Evolutionary conservation across 441 rosid species (phyloP).

Genomic region (Raphanus hybrid): DNA sequence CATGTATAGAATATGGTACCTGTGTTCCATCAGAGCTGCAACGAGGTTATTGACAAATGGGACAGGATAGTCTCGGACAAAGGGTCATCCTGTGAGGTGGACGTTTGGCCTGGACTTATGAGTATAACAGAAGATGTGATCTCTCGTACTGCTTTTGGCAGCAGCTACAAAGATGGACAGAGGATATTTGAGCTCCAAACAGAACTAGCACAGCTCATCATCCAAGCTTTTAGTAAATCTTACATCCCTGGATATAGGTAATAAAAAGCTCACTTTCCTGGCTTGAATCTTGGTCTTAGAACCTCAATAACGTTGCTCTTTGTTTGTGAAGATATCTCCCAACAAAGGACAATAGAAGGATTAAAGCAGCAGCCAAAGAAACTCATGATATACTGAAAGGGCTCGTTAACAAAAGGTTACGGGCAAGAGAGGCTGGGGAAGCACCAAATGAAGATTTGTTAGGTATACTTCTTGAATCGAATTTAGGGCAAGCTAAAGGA

Average conservation of each 20-base stretch:
- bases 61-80: background rate
- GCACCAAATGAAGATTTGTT: constrained; percentile 5
- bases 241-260: constrained; percentile 10
- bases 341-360: background rate
- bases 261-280: background rate
- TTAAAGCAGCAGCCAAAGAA: constrained; percentile 4
- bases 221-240: background rate
- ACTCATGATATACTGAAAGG: background rate
- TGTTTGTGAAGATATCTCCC: constrained; percentile 7
- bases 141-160: constrained; percentile 9
- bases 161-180: constrained; percentile 1
- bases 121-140: constrained; percentile 12
- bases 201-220: constrained; percentile 8
- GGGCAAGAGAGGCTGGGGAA: constrained; percentile 3
- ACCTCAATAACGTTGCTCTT: background rate
- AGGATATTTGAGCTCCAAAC: constrained; percentile 7
- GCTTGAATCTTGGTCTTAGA: background rate
- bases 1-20: constrained; percentile 2
- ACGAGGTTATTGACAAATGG: background rate
- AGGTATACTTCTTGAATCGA: constrained; percentile 9
- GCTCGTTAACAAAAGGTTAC: background rate
- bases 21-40: constrained; percentile 14
- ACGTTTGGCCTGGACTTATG: constrained; percentile 11
- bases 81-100: constrained; percentile 10
- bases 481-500: constrained; percentile 8